phyloP scores from a whole-genome alignment of 164 flowering plant species.

The Vitis cinerea region DNA sequence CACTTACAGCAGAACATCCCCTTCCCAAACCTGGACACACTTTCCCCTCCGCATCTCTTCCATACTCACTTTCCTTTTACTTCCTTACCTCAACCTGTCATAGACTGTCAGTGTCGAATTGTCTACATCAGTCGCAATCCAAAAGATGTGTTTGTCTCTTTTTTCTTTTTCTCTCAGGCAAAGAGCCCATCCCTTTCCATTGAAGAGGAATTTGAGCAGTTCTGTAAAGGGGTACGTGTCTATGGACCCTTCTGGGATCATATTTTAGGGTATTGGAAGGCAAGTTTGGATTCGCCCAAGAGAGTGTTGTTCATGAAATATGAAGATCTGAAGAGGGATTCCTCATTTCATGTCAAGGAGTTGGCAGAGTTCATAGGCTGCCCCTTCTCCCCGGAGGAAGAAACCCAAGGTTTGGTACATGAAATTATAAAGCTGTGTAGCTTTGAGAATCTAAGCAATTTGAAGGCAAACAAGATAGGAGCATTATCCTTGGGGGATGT shows the following conservation, averaged over 20 bases:
- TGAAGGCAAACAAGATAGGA: neutral
- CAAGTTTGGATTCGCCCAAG: neutral
- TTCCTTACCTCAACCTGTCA: too few species aligned
- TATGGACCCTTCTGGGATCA: constrained; percentile 1
- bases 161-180: neutral
- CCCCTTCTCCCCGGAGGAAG: neutral
- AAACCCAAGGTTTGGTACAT: neutral
- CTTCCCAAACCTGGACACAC: neutral
- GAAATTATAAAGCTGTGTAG: neutral
- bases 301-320: neutral
- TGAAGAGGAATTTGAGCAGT: constrained; percentile 3
- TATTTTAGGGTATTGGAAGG: constrained; percentile 1
- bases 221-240: neutral
- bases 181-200: neutral
- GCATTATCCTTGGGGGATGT: neutral
- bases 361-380: constrained; percentile 2
- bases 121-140: neutral
- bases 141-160: neutral
- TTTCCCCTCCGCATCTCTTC: neutral
- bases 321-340: neutral
- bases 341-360: neutral
- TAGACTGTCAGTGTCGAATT: too few species aligned
- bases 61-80: neutral
- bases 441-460: neutral
- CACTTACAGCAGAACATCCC: neutral